Base-by-base conservation (phyloP, 768 basidiomycete species). In the Rhodotorula kratochvilovae region DNA sequence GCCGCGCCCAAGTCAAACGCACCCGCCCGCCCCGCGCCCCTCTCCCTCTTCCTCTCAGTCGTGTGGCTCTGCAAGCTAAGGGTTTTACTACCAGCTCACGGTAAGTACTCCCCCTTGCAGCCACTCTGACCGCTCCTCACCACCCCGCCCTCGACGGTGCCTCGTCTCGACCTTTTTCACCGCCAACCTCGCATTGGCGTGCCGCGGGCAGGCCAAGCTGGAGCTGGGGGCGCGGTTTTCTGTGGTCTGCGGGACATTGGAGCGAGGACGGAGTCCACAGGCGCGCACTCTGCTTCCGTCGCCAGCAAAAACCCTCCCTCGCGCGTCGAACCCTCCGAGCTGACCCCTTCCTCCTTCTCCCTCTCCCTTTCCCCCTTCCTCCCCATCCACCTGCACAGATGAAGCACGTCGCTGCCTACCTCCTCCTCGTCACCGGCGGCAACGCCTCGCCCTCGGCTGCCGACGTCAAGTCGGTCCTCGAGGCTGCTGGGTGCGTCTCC, bases 381-480 rank as follows among this genome's bases (percentile, higher is more conserved):
- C 17, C 33, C 3, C 45, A 5, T 13, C 35, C 27, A 25, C 16
- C 57, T 1, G 27, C 27, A 17, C 50, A 73, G 72, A 73, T 76
- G 76, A 67, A 71, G 64, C 68, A 76, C 76, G 67, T 77, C 73
- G 77, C 77, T 51, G 75, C 77, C 68, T 98, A 96, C 85, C 88
- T 99, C 71, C 92, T 99, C 81, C 92, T 97, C 83, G 89, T 90
- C 82, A 86, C 87, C 80, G 96, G 92, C 76, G 96, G 96, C 66
- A 97, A 97, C 80, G 83, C 88, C 78, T 86, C 85, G 73, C 94
- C 96, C 74, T 87, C 89, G 71, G 90, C 90, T 65, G 85, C 79
- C 57, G 94, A 97, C 81, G 85, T 99, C 84, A 92, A 88, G 84
- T 88, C 88, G 78, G 87, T 98, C 79, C 88, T 99, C 77, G 82